Evolutionary conservation across 1,139 yeast genomes (phyloP), one percentile per base, ranked within the genome.

Genomic region (Groenewaldozyma sp.): DNA sequence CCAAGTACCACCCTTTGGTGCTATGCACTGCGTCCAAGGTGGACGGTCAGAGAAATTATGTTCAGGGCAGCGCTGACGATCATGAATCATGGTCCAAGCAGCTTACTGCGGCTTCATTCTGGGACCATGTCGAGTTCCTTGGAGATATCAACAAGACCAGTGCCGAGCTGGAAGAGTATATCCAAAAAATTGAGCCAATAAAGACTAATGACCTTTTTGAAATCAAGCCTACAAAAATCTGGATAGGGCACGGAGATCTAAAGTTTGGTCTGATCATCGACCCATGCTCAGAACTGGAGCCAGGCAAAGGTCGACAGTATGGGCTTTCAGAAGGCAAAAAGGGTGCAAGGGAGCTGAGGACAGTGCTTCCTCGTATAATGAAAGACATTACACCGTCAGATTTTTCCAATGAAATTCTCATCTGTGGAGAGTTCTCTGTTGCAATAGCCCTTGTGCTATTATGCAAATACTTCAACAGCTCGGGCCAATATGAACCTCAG

Each of bases 1-100:
- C 9, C 2, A 59, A 58, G 13, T 64, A 65, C 40, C 53, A 62
- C 36, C 68, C 81, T 19, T 44, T 77, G 9, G 56, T 76, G 4
- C 64, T 78, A 44, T 67, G 84, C 33, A 80, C 88, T 1, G 82
- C 84, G 0, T 82, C 94, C 28, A 63, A 67, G 43, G 68, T 64
- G 53, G 73, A 69, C 9, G 77, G 71, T 41, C 80, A 74, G 53
- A 51, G 67, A 34, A 51, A 59, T 34, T 87, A 87, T 55, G 80
- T 86, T 1, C 95, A 84, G 59, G 95, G 95, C 1, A 87, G 95
- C 0, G 95, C 93, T 0, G 96, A 87, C 58, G 95, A 87, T 53
- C 95, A 87, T 55, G 95, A 87, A 52, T 64, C 80, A 20, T 87
- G 95, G 96, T 77, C 87, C 0, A 55, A 63, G 4, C 68, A 68